Evolutionary conservation across 768 basidiomycete species (phyloP).

Genomic region (Mrakia gelida): DNA sequence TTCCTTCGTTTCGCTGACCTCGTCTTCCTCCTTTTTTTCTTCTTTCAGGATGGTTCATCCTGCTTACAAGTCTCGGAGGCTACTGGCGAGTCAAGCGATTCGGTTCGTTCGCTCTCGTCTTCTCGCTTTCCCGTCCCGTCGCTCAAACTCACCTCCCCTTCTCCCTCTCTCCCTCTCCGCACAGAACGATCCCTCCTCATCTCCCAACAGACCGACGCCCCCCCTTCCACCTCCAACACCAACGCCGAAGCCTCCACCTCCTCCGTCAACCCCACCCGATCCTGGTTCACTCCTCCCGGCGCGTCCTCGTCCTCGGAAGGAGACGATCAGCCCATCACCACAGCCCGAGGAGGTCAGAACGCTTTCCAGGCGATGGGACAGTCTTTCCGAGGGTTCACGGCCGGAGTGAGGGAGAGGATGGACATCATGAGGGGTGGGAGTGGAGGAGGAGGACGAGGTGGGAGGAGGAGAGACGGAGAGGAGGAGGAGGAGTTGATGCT

Average conservation of each 20-base stretch:
- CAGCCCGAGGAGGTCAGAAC: neutral
- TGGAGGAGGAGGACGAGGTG: neutral
- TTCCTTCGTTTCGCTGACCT: neutral
- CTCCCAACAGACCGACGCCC: slow-evolving; percentile 1
- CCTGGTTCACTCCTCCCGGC: slow-evolving; percentile 3
- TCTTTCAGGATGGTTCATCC: slow-evolving; percentile 73
- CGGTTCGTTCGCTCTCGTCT: slow-evolving; percentile 9
- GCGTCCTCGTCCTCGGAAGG: neutral
- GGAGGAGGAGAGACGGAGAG: neutral
- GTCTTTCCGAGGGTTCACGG: neutral
- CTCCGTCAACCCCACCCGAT: neutral
- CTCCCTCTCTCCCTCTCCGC: neutral
- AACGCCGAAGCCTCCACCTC: slow-evolving; percentile 2
- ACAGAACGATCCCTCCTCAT: slow-evolving; percentile 6
- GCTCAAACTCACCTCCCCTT: neutral
- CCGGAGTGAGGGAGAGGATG: neutral
- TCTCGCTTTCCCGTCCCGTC: neutral
- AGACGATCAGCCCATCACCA: neutral
- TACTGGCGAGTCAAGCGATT: slow-evolving; percentile 44
- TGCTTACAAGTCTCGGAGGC: slow-evolving; percentile 74
- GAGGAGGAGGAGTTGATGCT: slow-evolving; percentile 5
- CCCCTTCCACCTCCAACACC: neutral
- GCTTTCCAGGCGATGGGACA: neutral
- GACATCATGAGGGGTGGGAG: neutral
- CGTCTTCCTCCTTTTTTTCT: neutral